Evolutionary conservation across 495 filamentous ascomycete species (phyloP), one percentile per base, ranked within the genome.

Genomic region (Penicillium chermesinum): DNA sequence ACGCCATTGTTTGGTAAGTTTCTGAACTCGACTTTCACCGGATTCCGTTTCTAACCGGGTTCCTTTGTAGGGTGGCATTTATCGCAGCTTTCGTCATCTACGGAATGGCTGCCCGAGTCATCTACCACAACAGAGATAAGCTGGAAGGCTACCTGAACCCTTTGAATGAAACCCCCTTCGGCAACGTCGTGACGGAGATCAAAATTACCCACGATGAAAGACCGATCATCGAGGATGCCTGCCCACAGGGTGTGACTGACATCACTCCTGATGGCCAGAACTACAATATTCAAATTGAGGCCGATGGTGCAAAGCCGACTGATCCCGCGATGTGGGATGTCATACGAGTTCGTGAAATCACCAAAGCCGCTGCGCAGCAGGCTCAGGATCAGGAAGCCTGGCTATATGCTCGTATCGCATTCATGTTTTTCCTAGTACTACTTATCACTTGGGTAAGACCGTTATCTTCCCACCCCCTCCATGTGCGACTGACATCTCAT

Each of bases 361-460:
- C 47, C 1, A 18, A 39, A 13, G 13, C 32, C 19, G 39, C 47
- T 13, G 38, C 43, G 8, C 18, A 39, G 14, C 38, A 30, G 32
- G 43, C 36, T 12, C 25, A 19, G 12, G 25, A 44, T 18, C 33
- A 50, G 20, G 64, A 53, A 1, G 80, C 82, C 2, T 86, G 82
- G 84, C 76, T 80, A 0, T 90, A 88, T 57, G 79, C 78, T 38
- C 85, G 85, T 39, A 85, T 83, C 30, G 78, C 86, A 1, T 74
- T 89, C 52, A 70, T 89, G 30, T 89, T 89, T 71, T 89, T 89
- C 64, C 66, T 80, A 3, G 85, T 82, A 0, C 72, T 90, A 44
- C 67, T 87, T 21, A 75, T 89, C 37, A 87, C 85, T 7, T 90
- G 86, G 86, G 77, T 77, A 63, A 47, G 61, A 35, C 38, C 13